Percentiles rank a stretch among this genome's conserved stretches.
Conservation (phyloP, 441 rosid genomes). For the Erysimum pusillum region DNA sequence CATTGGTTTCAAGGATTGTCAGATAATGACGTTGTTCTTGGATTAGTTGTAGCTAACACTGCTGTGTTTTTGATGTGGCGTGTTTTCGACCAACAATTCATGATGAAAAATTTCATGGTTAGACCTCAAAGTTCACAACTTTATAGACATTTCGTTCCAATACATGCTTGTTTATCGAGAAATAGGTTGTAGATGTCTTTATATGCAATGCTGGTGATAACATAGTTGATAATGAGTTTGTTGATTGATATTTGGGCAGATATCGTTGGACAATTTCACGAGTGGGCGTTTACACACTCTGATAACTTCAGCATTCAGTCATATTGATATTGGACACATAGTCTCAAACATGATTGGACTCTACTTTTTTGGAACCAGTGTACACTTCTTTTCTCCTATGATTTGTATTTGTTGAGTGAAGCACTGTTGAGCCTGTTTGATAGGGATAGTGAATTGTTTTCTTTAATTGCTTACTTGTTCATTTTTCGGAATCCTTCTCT, state of each 20-base stretch:
- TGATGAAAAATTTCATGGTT: slow-evolving; percentile 82
- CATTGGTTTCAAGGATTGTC: slow-evolving; percentile 63
- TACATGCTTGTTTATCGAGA: slow-evolving; percentile 14
- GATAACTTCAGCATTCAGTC: slow-evolving; percentile 92
- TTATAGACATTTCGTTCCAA: neutral
- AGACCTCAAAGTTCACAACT: slow-evolving; percentile 44
- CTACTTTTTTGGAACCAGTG: slow-evolving; percentile 91
- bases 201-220: slow-evolving; percentile 7
- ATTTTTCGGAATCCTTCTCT: slow-evolving; percentile 17
- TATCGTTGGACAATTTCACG: slow-evolving; percentile 78
- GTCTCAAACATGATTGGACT: slow-evolving; percentile 90
- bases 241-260: slow-evolving; percentile 56
- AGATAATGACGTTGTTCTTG: slow-evolving; percentile 62
- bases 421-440: slow-evolving; percentile 1
- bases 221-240: slow-evolving; percentile 16
- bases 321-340: slow-evolving; percentile 69
- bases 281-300: slow-evolving; percentile 76
- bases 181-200: neutral
- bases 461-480: slow-evolving; percentile 1
- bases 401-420: slow-evolving; percentile 19
- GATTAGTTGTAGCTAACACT: slow-evolving; percentile 71
- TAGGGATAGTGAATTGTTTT: slow-evolving; percentile 6
- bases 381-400: slow-evolving; percentile 48
- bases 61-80: slow-evolving; percentile 81
- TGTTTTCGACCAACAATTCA: slow-evolving; percentile 61